These are phyloP conservation scores for Paraglomus occultum DNA, from an alignment of 192 early-diverging fungal species.

Conservation along the genomic window DNA sequence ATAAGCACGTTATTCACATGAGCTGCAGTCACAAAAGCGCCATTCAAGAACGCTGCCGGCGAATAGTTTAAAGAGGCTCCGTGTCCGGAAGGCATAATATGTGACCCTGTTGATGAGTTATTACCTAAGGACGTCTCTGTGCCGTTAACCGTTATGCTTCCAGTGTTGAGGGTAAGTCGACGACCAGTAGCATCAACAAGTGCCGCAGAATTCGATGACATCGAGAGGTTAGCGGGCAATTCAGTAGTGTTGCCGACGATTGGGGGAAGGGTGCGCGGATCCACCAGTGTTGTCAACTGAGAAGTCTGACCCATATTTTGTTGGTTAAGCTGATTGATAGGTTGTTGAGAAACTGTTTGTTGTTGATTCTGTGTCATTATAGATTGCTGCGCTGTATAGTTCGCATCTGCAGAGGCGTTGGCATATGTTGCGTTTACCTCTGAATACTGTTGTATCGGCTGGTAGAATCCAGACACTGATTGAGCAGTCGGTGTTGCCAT, in stretches of 20 bases:
- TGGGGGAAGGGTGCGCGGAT: slow-evolving; percentile 9
- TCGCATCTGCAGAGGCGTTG: not conserved
- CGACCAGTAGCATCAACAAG: not conserved
- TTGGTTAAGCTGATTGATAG: slow-evolving; percentile 12
- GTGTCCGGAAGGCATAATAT: not conserved
- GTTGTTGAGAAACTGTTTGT: not conserved
- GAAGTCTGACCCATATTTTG: not conserved
- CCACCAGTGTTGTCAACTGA: not conserved
- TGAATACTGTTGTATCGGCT: slow-evolving; percentile 9
- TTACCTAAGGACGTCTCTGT: slow-evolving; percentile 1
- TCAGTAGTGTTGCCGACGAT: slow-evolving; percentile 10
- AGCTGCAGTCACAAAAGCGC: slow-evolving; percentile 22
- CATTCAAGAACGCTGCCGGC: slow-evolving; percentile 8
- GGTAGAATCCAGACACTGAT: not conserved
- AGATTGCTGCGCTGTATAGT: not conserved
- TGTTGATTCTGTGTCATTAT: not conserved
- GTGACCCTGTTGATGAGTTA: slow-evolving; percentile 3
- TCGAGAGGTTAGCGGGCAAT: not conserved
- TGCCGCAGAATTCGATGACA: not conserved
- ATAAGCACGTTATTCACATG: slow-evolving; percentile 14
- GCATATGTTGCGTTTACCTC: slow-evolving; percentile 4
- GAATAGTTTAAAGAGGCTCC: not conserved
- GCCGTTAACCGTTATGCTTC: not conserved
- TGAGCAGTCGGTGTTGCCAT: not conserved
- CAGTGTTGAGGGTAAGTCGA: slow-evolving; percentile 14